Evolutionary conservation across 2,329 filamentous ascomycete genomes (phyloP).

Genomic region (Acrodontium crateriforme): DNA sequence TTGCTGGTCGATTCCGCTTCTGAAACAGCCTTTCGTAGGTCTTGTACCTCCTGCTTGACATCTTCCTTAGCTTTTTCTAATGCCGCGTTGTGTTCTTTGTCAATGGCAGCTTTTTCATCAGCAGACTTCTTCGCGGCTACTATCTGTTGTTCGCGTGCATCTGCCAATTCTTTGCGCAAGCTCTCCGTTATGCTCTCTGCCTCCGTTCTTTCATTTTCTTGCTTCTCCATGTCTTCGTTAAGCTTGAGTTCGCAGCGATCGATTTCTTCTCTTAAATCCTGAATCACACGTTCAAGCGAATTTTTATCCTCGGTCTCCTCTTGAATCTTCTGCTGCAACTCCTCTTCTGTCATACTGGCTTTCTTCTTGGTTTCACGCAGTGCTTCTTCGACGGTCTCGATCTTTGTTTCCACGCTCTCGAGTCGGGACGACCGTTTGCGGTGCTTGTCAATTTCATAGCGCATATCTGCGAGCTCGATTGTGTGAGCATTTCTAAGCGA

Average conservation of each 20-base stretch:
- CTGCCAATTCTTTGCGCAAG: conserved; percentile 7
- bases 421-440: conserved; percentile 12
- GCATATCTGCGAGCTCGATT: conserved; percentile 11
- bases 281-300: conserved; percentile 18
- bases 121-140: not conserved
- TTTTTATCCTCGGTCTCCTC: conserved; percentile 19
- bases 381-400: conserved; percentile 19
- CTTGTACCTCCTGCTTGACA: conserved; percentile 2
- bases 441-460: conserved; percentile 15
- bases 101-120: not conserved
- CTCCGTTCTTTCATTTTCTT: conserved; percentile 16
- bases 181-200: conserved; percentile 9
- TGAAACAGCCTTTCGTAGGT: conserved; percentile 1
- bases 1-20: not conserved
- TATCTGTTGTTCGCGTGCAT: conserved; percentile 1
- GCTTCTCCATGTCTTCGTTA: conserved; percentile 19
- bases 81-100: not conserved
- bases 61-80: not conserved
- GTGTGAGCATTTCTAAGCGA: conserved; percentile 11
- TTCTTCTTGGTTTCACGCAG: conserved; percentile 14
- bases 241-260: conserved; percentile 21
- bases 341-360: conserved; percentile 17
- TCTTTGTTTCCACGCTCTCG: conserved; percentile 18
- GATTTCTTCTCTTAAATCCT: conserved; percentile 21
- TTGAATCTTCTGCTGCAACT: conserved; percentile 16